phyloP scores from a whole-genome alignment of 208 protist species.

The Zelonia costaricensis region DNA sequence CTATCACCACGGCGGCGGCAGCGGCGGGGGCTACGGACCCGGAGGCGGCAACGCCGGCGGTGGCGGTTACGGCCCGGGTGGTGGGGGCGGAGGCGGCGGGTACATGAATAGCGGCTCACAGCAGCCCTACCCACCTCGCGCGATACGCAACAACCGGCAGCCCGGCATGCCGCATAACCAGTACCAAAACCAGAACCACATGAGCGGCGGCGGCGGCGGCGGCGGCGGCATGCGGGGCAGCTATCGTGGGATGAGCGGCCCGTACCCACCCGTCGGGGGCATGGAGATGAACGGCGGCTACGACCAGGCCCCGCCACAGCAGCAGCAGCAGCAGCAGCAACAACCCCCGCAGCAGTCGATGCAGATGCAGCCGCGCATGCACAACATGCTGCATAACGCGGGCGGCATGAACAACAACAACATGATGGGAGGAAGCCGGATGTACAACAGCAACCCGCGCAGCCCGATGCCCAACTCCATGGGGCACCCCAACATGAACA shows the following conservation, averaged over 20 bases:
- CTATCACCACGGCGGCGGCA: slow-evolving; percentile 8
- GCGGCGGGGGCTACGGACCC: slow-evolving; percentile 12
- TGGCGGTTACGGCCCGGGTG: slow-evolving; percentile 12
- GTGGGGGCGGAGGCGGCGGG: slow-evolving; percentile 6
- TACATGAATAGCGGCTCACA: slow-evolving; percentile 16
- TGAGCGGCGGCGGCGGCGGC: slow-evolving; percentile 14
- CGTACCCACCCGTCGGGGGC: slow-evolving; percentile 10
- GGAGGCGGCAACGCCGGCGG: slow-evolving; percentile 11
- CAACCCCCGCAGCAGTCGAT: slow-evolving; percentile 21
- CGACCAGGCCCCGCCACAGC: slow-evolving; percentile 13
- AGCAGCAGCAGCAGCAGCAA: slow-evolving; percentile 19
- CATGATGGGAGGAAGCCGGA: slow-evolving; percentile 17
- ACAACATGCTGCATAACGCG: slow-evolving; percentile 1
- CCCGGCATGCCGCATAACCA: slow-evolving; percentile 14
- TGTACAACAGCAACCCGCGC: slow-evolving; percentile 12
- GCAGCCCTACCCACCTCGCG: slow-evolving; percentile 16
- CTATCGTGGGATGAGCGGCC: slow-evolving; percentile 5
- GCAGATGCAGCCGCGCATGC: slow-evolving; percentile 17
- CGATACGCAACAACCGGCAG: slow-evolving; percentile 9
- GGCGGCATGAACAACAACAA: slow-evolving; percentile 28
- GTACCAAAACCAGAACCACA: slow-evolving; percentile 22
- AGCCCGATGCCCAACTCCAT: slow-evolving; percentile 3
- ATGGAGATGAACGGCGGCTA: slow-evolving; percentile 20
- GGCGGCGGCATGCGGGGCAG: slow-evolving; percentile 7
- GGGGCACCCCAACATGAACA: slow-evolving; percentile 5